Percentiles rank a stretch among this genome's conserved stretches.
Conservation (phyloP, 2,329 filamentous ascomycete species). For the Diplodia intermedia region DNA sequence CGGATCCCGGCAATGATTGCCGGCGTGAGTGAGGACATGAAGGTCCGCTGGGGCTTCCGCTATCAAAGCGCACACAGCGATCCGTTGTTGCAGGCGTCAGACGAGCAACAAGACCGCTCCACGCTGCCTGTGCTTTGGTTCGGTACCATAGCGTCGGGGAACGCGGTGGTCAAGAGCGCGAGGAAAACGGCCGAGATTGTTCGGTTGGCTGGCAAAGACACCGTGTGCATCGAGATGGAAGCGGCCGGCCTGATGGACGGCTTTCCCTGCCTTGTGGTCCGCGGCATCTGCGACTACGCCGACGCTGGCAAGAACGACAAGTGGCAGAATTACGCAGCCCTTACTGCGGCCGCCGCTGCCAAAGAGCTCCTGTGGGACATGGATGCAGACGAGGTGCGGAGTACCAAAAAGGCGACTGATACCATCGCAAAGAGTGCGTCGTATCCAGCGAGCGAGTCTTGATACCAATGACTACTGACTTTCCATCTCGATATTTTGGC, state of each 20-base stretch:
- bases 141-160: neutral
- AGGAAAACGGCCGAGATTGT: neutral
- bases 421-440: neutral
- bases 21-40: neutral
- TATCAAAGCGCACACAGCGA: slow-evolving; percentile 14
- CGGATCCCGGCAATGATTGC: neutral
- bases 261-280: slow-evolving; percentile 40
- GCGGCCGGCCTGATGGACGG: slow-evolving; percentile 36
- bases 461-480: no score
- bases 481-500: no score
- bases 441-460: no score
- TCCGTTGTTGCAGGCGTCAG: neutral
- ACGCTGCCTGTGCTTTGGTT: neutral
- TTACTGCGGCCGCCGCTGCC: slow-evolving; percentile 35
- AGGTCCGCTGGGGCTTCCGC: slow-evolving; percentile 12
- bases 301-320: slow-evolving; percentile 40
- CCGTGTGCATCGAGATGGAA: slow-evolving; percentile 36
- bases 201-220: neutral
- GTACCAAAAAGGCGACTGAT: neutral
- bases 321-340: slow-evolving; percentile 38
- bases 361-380: slow-evolving; percentile 35
- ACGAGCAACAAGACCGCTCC: neutral
- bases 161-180: neutral
- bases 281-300: slow-evolving; percentile 41
- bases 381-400: neutral